Conservation (phyloP, 2,329 filamentous ascomycete species). For the Epichloe amarillans region DNA sequence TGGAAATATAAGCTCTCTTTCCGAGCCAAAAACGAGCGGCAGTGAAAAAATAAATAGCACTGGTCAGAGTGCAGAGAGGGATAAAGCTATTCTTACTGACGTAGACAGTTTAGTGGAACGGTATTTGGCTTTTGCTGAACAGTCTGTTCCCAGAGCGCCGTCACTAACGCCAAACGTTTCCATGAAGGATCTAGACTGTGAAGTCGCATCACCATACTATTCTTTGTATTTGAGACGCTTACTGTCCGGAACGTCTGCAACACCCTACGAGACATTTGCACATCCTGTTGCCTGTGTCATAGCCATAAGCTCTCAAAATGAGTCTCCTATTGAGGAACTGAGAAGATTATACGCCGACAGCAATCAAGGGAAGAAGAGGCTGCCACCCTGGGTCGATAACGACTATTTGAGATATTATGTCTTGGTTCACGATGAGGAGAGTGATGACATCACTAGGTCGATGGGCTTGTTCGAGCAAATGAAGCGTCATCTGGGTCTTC, state of each 20-base stretch:
- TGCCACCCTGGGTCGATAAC: conserved; percentile 78
- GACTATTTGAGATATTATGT: conserved; percentile 96
- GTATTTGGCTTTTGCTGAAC: conserved; percentile 65
- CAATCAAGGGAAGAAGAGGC: conserved; percentile 57
- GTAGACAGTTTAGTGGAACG: conserved; percentile 71
- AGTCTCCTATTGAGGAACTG: conserved; percentile 73
- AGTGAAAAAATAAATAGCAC: conserved; percentile 16
- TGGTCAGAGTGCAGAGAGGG: conserved; percentile 16
- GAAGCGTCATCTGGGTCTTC: conserved; percentile 94
- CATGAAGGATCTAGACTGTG: conserved; percentile 29
- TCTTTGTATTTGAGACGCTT: conserved; percentile 72
- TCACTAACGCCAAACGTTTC: conserved; percentile 25
- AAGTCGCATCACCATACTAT: conserved; percentile 64
- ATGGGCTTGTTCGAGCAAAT: conserved; percentile 92
- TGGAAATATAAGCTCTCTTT: conserved; percentile 22
- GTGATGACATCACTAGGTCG: conserved; percentile 81
- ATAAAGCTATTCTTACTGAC: conserved; percentile 35
- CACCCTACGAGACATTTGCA: conserved; percentile 82
- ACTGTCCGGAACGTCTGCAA: conserved; percentile 63
- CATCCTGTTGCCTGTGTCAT: conserved; percentile 93
- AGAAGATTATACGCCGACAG: conserved; percentile 73
- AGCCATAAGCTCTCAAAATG: conserved; percentile 82
- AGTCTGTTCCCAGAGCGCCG: conserved; percentile 27
- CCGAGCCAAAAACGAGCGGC: conserved; percentile 23
- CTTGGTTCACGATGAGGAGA: conserved; percentile 89